Percentiles rank a stretch among this genome's conserved stretches.
Evolutionary conservation across 331 rosid species (phyloP).

Genomic region (Prunus yedoensis): DNA sequence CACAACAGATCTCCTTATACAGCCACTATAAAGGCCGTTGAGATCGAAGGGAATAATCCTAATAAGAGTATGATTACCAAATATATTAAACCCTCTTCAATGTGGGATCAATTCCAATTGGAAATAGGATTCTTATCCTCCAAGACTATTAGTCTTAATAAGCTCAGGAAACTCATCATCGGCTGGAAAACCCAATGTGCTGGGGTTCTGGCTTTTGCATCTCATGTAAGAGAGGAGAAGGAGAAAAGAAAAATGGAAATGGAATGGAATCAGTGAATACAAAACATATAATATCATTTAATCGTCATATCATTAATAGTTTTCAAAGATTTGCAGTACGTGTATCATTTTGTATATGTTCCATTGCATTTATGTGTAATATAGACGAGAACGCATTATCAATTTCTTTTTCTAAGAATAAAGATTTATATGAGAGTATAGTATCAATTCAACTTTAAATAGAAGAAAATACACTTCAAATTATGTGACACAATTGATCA

Average conservation of each 20-base stretch:
- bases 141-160: too few relatives aligned
- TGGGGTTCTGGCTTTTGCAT: not conserved
- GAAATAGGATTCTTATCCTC: too few relatives aligned
- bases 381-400: not conserved
- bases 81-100: too few relatives aligned
- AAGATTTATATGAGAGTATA: not conserved
- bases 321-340: not conserved
- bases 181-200: too few relatives aligned
- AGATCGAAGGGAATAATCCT: too few relatives aligned
- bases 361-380: not conserved
- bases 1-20: too few relatives aligned
- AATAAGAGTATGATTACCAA: too few relatives aligned
- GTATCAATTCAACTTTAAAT: not conserved
- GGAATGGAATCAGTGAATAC: not conserved
- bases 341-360: not conserved
- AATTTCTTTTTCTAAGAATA: too few relatives aligned
- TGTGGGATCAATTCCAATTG: too few relatives aligned
- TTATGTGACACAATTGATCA: constrained; percentile 14
- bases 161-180: too few relatives aligned
- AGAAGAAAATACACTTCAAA: not conserved
- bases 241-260: not conserved
- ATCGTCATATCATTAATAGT: not conserved
- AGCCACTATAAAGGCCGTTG: too few relatives aligned
- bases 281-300: not conserved
- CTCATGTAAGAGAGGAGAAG: not conserved